phyloP scores from a whole-genome alignment of 208 protist species.

The Perkinsela sp. region DNA sequence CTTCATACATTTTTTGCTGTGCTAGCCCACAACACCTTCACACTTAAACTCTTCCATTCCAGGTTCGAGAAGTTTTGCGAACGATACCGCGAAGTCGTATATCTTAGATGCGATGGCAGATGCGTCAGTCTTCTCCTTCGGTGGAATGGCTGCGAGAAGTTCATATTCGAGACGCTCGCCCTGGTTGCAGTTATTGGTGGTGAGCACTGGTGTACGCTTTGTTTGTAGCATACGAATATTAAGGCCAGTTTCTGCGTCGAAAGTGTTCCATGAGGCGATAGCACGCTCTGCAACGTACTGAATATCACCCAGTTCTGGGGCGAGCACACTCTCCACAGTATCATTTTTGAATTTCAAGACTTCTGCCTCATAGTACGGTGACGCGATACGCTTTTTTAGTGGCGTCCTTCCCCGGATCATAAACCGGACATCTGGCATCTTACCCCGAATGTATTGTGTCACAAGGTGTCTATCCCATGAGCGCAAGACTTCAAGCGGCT shows the following conservation, averaged over 20 bases:
- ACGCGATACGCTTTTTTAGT: slow-evolving; percentile 43
- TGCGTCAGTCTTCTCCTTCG: slow-evolving; percentile 28
- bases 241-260: slow-evolving; percentile 7
- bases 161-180: slow-evolving; percentile 57
- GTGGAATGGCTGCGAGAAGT: slow-evolving; percentile 39
- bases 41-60: slow-evolving; percentile 40
- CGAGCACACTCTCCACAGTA: slow-evolving; percentile 46
- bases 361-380: slow-evolving; percentile 34
- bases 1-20: too few species aligned
- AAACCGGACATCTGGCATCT: slow-evolving; percentile 51
- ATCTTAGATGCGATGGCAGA: slow-evolving; percentile 22
- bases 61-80: slow-evolving; percentile 24
- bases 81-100: slow-evolving; percentile 28
- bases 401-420: slow-evolving; percentile 43
- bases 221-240: slow-evolving; percentile 37
- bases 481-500: slow-evolving; percentile 25
- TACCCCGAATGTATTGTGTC: slow-evolving; percentile 37
- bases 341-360: slow-evolving; percentile 45
- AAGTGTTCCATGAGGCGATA: slow-evolving; percentile 37
- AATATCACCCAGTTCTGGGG: slow-evolving; percentile 50
- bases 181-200: slow-evolving; percentile 36
- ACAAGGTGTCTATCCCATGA: slow-evolving; percentile 57
- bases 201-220: slow-evolving; percentile 55
- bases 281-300: slow-evolving; percentile 50
- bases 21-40: neutral